Evolutionary conservation across 768 basidiomycete species (phyloP).

Genomic region (Artomyces pyxidatus): DNA sequence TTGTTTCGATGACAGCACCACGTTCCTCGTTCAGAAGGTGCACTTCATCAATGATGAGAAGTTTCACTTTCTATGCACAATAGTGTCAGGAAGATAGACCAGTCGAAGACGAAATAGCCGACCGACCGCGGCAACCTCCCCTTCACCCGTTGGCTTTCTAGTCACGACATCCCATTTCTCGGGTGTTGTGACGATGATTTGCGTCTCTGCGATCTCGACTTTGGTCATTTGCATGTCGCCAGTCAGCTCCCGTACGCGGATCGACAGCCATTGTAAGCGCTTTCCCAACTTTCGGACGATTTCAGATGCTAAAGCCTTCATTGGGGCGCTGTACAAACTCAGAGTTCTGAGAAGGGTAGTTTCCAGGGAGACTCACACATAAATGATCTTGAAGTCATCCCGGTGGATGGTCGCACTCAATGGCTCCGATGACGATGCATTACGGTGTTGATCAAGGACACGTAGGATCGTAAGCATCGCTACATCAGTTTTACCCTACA

Average conservation of each 20-base stretch:
- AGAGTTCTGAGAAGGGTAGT: not conserved
- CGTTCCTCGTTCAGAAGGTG: conserved; percentile 96
- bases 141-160: conserved; percentile 92
- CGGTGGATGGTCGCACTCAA: conserved; percentile 48
- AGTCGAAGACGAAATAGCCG: not conserved
- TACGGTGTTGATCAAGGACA: conserved; percentile 67
- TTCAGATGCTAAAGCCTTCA: conserved; percentile 96
- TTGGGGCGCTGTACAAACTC: conserved; percentile 63
- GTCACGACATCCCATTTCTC: conserved; percentile 99
- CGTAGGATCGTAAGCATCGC: conserved; percentile 92
- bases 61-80: conserved; percentile 64
- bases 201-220: conserved; percentile 88
- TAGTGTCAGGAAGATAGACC: not conserved
- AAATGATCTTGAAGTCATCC: conserved; percentile 90
- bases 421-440: conserved; percentile 21
- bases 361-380: conserved; percentile 61
- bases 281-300: conserved; percentile 91
- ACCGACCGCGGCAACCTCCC: conserved; percentile 86
- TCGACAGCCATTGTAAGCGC: conserved; percentile 79
- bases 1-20: conserved; percentile 96
- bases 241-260: conserved; percentile 75
- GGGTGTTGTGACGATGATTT: conserved; percentile 97
- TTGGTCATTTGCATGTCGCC: conserved; percentile 97
- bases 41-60: conserved; percentile 96
- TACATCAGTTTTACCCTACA: conserved; percentile 96